These are phyloP conservation scores for Cyberlindnera sargentensis DNA, from an alignment of 805 yeast species.

Conservation along the genomic window DNA sequence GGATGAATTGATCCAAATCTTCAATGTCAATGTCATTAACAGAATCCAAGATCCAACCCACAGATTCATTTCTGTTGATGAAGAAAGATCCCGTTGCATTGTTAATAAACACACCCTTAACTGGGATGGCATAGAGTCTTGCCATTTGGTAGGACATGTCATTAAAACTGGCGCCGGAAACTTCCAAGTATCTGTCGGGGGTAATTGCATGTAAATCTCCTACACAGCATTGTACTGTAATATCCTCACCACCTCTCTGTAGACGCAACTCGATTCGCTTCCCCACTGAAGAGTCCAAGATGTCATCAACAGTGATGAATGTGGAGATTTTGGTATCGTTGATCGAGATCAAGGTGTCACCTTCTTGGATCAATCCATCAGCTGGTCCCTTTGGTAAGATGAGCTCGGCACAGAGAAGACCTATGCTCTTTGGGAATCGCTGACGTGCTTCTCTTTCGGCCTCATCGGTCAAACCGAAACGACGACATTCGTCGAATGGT, in stretches of 20 bases:
- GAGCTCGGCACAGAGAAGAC: constrained; percentile 76
- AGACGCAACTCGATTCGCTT: constrained; percentile 46
- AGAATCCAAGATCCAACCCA: constrained; percentile 78
- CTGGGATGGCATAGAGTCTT: constrained; percentile 75
- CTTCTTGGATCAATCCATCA: constrained; percentile 65
- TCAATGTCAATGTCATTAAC: constrained; percentile 70
- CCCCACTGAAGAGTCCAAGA: constrained; percentile 68
- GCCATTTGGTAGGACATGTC: constrained; percentile 86
- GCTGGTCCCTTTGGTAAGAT: constrained; percentile 85
- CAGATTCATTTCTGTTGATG: constrained; percentile 47
- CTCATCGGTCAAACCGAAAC: constrained; percentile 73
- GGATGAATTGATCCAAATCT: constrained; percentile 67
- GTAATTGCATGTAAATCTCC: constrained; percentile 78
- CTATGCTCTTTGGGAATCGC: constrained; percentile 65
- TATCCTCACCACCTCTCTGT: constrained; percentile 68
- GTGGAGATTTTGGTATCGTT: constrained; percentile 58
- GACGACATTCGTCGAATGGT: constrained; percentile 86
- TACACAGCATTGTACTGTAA: constrained; percentile 44
- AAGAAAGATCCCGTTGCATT: constrained; percentile 74
- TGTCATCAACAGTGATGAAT: constrained; percentile 76
- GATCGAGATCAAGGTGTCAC: constrained; percentile 74
- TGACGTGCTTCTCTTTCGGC: constrained; percentile 66
- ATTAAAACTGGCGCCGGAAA: constrained; percentile 83
- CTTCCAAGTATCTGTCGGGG: constrained; percentile 74
- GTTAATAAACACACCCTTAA: constrained; percentile 73